Evolutionary conservation across 2,329 filamentous ascomycete genomes (phyloP).

Genomic region (Macrophomina phaseolina): DNA sequence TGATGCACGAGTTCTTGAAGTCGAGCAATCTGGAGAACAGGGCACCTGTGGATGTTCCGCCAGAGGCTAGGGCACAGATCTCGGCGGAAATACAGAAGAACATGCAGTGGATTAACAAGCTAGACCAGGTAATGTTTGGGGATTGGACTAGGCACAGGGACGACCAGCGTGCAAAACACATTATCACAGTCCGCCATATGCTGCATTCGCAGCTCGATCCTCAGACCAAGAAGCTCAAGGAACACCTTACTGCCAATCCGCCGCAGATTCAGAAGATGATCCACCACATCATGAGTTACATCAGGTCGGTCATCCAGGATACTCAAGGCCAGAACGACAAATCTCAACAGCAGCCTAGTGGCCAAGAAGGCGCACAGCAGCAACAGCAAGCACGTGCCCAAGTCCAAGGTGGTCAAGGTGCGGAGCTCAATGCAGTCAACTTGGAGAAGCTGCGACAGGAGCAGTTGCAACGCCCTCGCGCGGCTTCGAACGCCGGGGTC

Average conservation of each 20-base stretch:
- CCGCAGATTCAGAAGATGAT: slow-evolving; percentile 7
- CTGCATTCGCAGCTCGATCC: slow-evolving; percentile 18
- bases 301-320: slow-evolving; percentile 32
- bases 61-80: slow-evolving; percentile 36
- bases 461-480: slow-evolving; percentile 50
- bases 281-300: slow-evolving; percentile 37
- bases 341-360: background rate
- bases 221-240: slow-evolving; percentile 6
- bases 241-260: background rate
- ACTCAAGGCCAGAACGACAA: slow-evolving; percentile 1
- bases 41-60: slow-evolving; percentile 34
- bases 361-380: slow-evolving; percentile 15
- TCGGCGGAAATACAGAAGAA: slow-evolving; percentile 30
- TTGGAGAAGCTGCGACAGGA: slow-evolving; percentile 32
- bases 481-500: slow-evolving; percentile 33
- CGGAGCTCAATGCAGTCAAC: slow-evolving; percentile 45
- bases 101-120: slow-evolving; percentile 2
- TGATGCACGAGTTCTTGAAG: slow-evolving; percentile 39
- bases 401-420: slow-evolving; percentile 26
- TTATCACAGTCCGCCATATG: slow-evolving; percentile 17
- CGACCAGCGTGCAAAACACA: background rate
- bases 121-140: slow-evolving; percentile 20
- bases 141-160: slow-evolving; percentile 21
- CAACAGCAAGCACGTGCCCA: slow-evolving; percentile 26
- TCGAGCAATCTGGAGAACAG: slow-evolving; percentile 32